Base-by-base conservation (phyloP, 352 stramenopile species). In the Pilasporangium apinafurcum region DNA sequence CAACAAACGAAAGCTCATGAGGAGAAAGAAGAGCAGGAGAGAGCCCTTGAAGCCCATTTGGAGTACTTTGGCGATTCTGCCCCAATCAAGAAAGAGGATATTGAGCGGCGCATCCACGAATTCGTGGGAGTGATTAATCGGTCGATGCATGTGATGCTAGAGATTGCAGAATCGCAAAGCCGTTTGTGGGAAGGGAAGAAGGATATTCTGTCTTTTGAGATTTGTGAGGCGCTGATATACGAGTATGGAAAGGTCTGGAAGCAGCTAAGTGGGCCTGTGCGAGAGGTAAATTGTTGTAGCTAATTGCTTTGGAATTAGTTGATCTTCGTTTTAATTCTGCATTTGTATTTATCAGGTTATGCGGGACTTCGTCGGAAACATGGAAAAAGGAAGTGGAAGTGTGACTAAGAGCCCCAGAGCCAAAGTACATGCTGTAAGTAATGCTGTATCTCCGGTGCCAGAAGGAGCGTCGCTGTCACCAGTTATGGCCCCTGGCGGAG, bases 1-100 rank as follows among this genome's bases (percentile, higher is more conserved):
- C 68, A 68, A 13, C 73, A 91, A 30, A 14, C 47, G 6, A 64
- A 68, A 5, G 76, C 76, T 2, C 72, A 62, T 7, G 48, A 62
- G 13, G 68, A 88, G 12, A 27, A 57, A n/a, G 42, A 65, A 20
- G 59, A 75, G 26, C 62, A 84, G 36, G 56, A 75, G 38, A 52
- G 68, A 22, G 53, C 42, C 9, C 51, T 91, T 16, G 44, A 44
- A n/a, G 49, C 45, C 3, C 73, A 87, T 33, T 39, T 73, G 3
- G 69, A 86, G 22, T 75, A 73, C 17, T 91, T 83, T 43, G 76
- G 67, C 0, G 74, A 85, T 39, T 66, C 66, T 4, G 76, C 72
- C 9, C 79, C 73, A 7, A 85, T 72, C 18, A 68, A 70, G 24
- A 75, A 74, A 32, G 60, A 64, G 0, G 76, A 86, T n/a, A 75